Conservation (phyloP, 805 yeast species). For the Nakazawaea holstii region DNA sequence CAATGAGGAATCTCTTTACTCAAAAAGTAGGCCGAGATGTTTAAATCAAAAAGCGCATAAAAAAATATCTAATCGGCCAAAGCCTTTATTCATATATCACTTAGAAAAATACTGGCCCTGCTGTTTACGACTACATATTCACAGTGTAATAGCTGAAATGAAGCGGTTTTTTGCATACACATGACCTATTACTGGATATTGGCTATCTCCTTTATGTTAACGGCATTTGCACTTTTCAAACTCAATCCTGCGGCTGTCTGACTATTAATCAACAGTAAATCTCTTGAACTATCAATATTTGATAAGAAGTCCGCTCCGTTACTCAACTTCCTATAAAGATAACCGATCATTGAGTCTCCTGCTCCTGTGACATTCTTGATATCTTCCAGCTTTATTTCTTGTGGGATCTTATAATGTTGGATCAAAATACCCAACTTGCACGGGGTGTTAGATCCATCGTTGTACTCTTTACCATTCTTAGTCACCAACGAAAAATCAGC, state of each 20-base stretch:
- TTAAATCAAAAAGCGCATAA: too few relatives aligned
- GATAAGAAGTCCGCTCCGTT: slow-evolving; percentile 8
- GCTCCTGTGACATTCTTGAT: slow-evolving; percentile 80
- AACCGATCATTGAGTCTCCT: slow-evolving; percentile 78
- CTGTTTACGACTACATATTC: too few relatives aligned
- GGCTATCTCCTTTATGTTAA: slow-evolving; percentile 16
- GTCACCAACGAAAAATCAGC: slow-evolving; percentile 17
- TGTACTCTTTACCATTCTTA: slow-evolving; percentile 5
- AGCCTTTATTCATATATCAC: too few relatives aligned
- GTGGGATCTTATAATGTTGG: slow-evolving; percentile 51
- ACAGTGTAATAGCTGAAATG: too few relatives aligned
- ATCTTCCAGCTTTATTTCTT: slow-evolving; percentile 27
- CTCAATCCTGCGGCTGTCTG: slow-evolving; percentile 22
- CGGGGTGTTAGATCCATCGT: slow-evolving; percentile 18
- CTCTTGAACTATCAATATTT: slow-evolving; percentile 13
- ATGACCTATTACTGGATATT: neutral
- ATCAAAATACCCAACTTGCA: slow-evolving; percentile 46
- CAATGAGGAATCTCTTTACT: too few relatives aligned
- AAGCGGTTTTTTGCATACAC: neutral
- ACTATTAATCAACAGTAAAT: slow-evolving; percentile 17
- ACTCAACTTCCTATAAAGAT: slow-evolving; percentile 40
- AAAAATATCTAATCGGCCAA: too few relatives aligned
- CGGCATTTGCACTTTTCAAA: slow-evolving; percentile 17
- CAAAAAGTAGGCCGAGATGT: too few relatives aligned
- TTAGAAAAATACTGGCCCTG: too few relatives aligned